Evolutionary conservation across 1,284 basidiomycete genomes (phyloP).

Genomic region (Heterobasidion occidentale): DNA sequence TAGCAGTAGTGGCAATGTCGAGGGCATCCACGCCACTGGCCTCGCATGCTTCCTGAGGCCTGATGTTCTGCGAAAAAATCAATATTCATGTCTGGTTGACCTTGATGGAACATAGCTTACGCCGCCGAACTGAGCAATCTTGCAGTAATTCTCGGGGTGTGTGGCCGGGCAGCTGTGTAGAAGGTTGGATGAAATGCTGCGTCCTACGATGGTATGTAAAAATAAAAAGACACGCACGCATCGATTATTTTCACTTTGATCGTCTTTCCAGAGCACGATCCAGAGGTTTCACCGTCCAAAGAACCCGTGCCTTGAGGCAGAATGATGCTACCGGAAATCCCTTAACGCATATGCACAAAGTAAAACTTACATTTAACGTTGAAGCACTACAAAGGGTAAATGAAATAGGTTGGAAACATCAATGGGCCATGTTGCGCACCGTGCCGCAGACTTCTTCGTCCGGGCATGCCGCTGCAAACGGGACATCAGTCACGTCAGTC

Average conservation of each 20-base stretch:
- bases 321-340: not conserved
- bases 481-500: not conserved
- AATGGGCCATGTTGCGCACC: not conserved
- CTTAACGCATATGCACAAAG: not conserved
- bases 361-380: constrained; percentile 12
- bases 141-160: constrained; percentile 22
- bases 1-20: constrained; percentile 19
- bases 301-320: constrained; percentile 14
- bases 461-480: constrained; percentile 14
- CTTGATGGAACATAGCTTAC: constrained; percentile 6
- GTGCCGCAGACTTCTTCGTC: constrained; percentile 17
- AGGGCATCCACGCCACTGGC: constrained; percentile 18
- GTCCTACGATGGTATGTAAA: not conserved
- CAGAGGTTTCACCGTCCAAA: constrained; percentile 18
- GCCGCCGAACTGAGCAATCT: constrained; percentile 20
- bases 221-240: constrained; percentile 13
- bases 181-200: not conserved
- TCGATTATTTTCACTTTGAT: constrained; percentile 23
- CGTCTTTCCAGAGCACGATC: constrained; percentile 16
- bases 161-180: constrained; percentile 17
- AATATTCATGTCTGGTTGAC: not conserved
- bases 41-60: constrained; percentile 18
- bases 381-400: constrained; percentile 11
- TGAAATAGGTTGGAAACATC: too few species aligned
- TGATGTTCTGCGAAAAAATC: constrained; percentile 12